Evolutionary conservation across 2,329 filamentous ascomycete genomes (phyloP), one percentile per base, ranked within the genome.

Genomic region (Ophiostoma australiae): DNA sequence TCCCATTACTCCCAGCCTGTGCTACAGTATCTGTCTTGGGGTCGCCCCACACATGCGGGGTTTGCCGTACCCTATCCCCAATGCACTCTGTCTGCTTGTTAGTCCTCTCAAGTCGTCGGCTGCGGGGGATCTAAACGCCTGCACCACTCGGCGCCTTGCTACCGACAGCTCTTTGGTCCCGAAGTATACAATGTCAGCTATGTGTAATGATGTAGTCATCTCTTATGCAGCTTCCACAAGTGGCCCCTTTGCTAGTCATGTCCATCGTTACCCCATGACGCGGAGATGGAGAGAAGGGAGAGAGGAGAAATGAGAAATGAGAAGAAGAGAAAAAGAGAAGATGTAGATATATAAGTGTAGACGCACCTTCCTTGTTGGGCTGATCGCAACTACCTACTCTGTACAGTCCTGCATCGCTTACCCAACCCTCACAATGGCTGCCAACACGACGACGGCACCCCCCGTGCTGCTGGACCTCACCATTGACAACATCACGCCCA

Each of bases 401-500:
- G 27, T 31, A 31, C 27, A 31, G 1, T 31, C 27, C 27, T 31
- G 27, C 3, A 3, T 31, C 27, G 27, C 27, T 31, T 3, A 3
- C 23, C 27, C 13, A 2, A 35, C 15, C 69, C 17, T 17, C 67
- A 58, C 65, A 23, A 71, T 71, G 70, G 44, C 71, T 4, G 63
- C 66, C 37, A 15, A 69, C 63, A 63, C 63, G 2, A 37, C 68
- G 13, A 58, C 48, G 2, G 37, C 68, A 13, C 41, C 69, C 8
- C 74, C 75, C 2, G 44, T 52, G 41, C 76, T 80, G 23, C 78
- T 80, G 69, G 88, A 93, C 80, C 83, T 93, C 48, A 93, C 89
- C 1, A 90, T 90, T 74, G 90, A 92, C 77, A 93, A 93, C 79
- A 93, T 93, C 79, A 93, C 91, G 70, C 86, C 90, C 69, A 93